These are phyloP conservation scores for Fusarium chaquense DNA, from an alignment of 2,329 filamentous ascomycete genomes.

Conservation along the genomic window DNA sequence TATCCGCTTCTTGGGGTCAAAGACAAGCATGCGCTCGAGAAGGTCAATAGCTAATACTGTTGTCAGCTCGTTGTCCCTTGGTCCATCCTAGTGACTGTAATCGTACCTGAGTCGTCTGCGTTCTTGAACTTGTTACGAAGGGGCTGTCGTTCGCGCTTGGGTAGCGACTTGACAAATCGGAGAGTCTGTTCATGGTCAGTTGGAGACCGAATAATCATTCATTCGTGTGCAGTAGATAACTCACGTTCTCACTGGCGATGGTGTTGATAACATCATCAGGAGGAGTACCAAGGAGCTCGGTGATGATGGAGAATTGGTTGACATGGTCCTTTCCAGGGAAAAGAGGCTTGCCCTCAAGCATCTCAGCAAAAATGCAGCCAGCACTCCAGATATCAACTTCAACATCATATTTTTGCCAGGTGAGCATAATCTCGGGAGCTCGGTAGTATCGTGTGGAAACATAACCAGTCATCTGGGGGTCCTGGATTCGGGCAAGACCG, in stretches of 20 bases:
- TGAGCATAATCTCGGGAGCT: conserved; percentile 99
- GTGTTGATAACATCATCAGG: conserved; percentile 99
- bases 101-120: conserved; percentile 83
- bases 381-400: conserved; percentile 99
- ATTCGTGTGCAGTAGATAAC: conserved; percentile 47
- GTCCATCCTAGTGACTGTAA: not conserved
- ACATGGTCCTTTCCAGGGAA: conserved; percentile 99
- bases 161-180: conserved; percentile 96
- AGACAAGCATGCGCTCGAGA: conserved; percentile 96
- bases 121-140: conserved; percentile 93
- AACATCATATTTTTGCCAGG: conserved; percentile 99
- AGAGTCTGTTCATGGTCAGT: conserved; percentile 73
- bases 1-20: conserved; percentile 96
- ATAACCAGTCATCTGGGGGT: conserved; percentile 99
- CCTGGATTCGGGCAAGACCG: conserved; percentile 95
- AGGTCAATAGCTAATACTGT: conserved; percentile 81
- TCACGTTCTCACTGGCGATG: conserved; percentile 96
- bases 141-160: conserved; percentile 91
- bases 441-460: conserved; percentile 99
- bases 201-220: not conserved
- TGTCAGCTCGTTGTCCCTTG: not conserved
- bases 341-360: conserved; percentile 97
- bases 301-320: conserved; percentile 99
- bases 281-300: conserved; percentile 93
- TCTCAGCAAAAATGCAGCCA: conserved; percentile 98